Conservation (phyloP, 1,139 yeast species). For the Kodamaea alishanica region DNA sequence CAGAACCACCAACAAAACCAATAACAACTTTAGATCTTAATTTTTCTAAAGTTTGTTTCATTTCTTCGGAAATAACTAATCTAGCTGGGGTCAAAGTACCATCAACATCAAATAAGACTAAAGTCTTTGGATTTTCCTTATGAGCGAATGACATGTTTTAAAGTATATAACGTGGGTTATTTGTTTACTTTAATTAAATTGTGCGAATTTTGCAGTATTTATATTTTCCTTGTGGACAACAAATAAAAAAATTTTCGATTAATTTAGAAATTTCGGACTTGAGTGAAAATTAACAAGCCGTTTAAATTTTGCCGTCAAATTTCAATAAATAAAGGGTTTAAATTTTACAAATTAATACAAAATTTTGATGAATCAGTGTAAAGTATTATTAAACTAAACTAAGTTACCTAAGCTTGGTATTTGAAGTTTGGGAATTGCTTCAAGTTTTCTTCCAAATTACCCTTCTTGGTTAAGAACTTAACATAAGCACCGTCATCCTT, state of each 20-base stretch:
- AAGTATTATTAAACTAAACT: not conserved
- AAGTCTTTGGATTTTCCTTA: slow-evolving; percentile 54
- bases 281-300: slow-evolving; percentile 1
- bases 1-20: slow-evolving; percentile 99
- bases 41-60: slow-evolving; percentile 63
- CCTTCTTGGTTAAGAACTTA: slow-evolving; percentile 96
- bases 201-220: slow-evolving; percentile 3
- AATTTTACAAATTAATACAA: not conserved
- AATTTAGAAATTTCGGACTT: slow-evolving; percentile 8
- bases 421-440: slow-evolving; percentile 93
- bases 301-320: slow-evolving; percentile 3
- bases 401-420: slow-evolving; percentile 39
- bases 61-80: slow-evolving; percentile 74
- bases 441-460: slow-evolving; percentile 90
- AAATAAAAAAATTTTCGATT: slow-evolving; percentile 7
- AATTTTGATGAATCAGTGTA: not conserved
- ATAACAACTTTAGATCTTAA: slow-evolving; percentile 88
- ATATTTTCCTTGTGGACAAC: slow-evolving; percentile 5
- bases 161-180: not conserved
- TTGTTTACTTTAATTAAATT: no score
- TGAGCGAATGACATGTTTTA: slow-evolving; percentile 47
- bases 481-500: slow-evolving; percentile 99
- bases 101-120: slow-evolving; percentile 94
- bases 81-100: slow-evolving; percentile 99
- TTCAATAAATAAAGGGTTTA: not conserved